Evolutionary conservation across 257 asterid species (phyloP).

Genomic region (Nicotiana otophora): DNA sequence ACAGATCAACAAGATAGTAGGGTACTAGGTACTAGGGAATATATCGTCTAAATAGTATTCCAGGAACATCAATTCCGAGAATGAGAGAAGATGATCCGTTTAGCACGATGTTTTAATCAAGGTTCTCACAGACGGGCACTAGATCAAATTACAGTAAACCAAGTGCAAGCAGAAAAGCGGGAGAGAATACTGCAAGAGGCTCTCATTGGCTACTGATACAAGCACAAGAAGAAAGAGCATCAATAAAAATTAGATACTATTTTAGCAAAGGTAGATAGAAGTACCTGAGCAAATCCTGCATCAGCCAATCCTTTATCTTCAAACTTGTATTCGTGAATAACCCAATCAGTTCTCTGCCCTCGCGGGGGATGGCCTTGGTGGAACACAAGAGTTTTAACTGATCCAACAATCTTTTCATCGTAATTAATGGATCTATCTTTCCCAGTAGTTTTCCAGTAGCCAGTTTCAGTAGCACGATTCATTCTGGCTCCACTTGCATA

Average conservation of each 20-base stretch:
- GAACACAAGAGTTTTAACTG: conserved; percentile 70
- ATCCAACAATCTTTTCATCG: conserved; percentile 44
- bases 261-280: neutral
- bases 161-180: neutral
- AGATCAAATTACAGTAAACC: neutral
- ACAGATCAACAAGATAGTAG: neutral
- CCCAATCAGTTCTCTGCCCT: conserved; percentile 86
- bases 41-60: neutral
- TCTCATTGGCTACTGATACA: neutral
- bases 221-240: neutral
- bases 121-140: neutral
- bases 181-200: neutral
- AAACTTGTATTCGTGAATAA: conserved; percentile 61
- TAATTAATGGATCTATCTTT: conserved; percentile 43
- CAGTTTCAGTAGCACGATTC: conserved; percentile 77
- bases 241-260: neutral
- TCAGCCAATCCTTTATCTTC: conserved; percentile 45
- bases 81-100: neutral
- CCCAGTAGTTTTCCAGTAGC: conserved; percentile 90
- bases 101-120: neutral
- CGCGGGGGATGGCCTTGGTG: conserved; percentile 66
- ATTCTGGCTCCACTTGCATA: conserved; percentile 68
- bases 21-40: neutral
- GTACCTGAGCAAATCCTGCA: conserved; percentile 56
- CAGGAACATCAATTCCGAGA: neutral